A percentile compares a stretch with the other conserved stretches of the same genome.
These are phyloP conservation scores for Suillus ampliporus DNA, from an alignment of 768 basidiomycete species.

Conservation along the genomic window DNA sequence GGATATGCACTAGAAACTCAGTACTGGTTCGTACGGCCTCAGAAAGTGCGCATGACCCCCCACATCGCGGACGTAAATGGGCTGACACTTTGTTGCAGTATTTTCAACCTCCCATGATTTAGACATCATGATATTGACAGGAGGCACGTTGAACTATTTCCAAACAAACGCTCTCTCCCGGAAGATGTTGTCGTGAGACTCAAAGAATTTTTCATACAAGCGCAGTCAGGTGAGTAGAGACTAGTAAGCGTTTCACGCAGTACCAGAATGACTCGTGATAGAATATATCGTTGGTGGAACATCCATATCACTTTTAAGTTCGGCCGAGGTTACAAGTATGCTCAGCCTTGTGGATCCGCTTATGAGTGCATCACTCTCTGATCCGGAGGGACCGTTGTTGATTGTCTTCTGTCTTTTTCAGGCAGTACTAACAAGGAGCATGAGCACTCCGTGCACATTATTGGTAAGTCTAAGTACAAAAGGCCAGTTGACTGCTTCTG, in stretches of 20 bases:
- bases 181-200: not conserved
- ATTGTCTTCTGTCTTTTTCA: not conserved
- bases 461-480: not conserved
- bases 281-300: conserved; percentile 44
- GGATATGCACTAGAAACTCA: not conserved
- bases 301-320: conserved; percentile 43
- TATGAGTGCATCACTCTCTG: conserved; percentile 32
- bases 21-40: not conserved
- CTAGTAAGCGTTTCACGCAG: conserved; percentile 13
- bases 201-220: conserved; percentile 8
- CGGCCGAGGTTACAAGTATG: conserved; percentile 43
- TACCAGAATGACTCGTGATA: not conserved
- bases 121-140: not conserved
- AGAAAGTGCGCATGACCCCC: not conserved
- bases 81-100: not conserved
- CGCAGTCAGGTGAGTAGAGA: not conserved
- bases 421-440: not conserved
- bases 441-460: not conserved
- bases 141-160: conserved; percentile 1
- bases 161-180: conserved; percentile 26
- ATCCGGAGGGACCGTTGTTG: not conserved
- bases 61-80: not conserved
- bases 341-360: conserved; percentile 35
- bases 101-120: not conserved
- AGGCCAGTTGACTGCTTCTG: not conserved